Evolutionary conservation across 2,329 filamentous ascomycete species (phyloP).

Genomic region (Xylariaceae sp.): DNA sequence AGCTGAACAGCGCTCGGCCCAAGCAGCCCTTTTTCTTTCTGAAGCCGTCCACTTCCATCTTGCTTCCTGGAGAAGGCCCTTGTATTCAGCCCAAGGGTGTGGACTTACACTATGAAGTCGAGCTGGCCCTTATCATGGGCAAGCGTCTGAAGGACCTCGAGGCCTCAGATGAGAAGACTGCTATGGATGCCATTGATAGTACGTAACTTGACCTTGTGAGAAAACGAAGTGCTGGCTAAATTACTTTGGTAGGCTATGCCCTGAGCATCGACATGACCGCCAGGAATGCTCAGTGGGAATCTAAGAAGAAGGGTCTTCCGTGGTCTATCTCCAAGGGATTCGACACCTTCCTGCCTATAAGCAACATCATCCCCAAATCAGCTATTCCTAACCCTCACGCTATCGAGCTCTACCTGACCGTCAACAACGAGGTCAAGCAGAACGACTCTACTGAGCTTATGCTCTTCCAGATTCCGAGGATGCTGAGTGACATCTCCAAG

Average conservation of each 20-base stretch:
- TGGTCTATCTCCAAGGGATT: constrained; percentile 98
- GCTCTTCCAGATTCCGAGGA: constrained; percentile 84
- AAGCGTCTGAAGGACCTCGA: constrained; percentile 73
- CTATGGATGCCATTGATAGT: constrained; percentile 79
- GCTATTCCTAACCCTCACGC: constrained; percentile 83
- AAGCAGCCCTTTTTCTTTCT: constrained; percentile 99
- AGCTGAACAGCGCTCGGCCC: constrained; percentile 81
- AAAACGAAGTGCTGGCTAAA: constrained; percentile 4
- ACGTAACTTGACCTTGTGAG: constrained; percentile 20
- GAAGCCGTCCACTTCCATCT: constrained; percentile 84
- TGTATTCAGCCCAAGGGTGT: constrained; percentile 80
- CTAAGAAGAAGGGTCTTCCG: constrained; percentile 92
- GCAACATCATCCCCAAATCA: constrained; percentile 72
- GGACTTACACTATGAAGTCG: constrained; percentile 89
- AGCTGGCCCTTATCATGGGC: constrained; percentile 85
- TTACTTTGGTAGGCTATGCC: constrained; percentile 61
- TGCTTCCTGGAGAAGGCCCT: constrained; percentile 72
- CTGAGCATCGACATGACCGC: constrained; percentile 97
- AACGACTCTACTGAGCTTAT: constrained; percentile 88
- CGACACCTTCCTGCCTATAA: constrained; percentile 92
- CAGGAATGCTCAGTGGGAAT: constrained; percentile 91
- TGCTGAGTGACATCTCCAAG: constrained; percentile 85
- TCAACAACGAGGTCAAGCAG: constrained; percentile 77
- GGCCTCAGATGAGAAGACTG: constrained; percentile 68
- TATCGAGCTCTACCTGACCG: constrained; percentile 77